Evolutionary conservation across 2,329 filamentous ascomycete species (phyloP), one percentile per base, ranked within the genome.

Genomic region (Huntiella bhutanensis): DNA sequence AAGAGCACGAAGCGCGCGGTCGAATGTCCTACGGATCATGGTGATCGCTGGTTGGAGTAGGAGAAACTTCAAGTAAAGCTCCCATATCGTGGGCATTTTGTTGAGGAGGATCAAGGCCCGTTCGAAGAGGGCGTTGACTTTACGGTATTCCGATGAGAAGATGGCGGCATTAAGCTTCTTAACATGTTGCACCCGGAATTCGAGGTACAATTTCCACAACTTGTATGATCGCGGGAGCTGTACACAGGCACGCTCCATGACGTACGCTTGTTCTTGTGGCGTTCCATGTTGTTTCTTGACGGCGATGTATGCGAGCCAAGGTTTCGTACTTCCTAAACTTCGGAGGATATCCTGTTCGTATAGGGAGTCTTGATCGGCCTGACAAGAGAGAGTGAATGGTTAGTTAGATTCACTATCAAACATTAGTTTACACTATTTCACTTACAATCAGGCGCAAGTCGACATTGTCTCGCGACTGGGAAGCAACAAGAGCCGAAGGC

Each of bases 41-140:
- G 88, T 95, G 51, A 98, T 77, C 46, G 92, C 67, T n/a, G 91
- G 91, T 60, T 98, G 91, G 57, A 82, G 77, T 58, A 88, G 76
- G 49, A 98, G 69, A 58, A 98, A 96, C 42, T 73, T 73, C 51
- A 98, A 76, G 60, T 95, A 98, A 77, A 96, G 84, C 60, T 95
- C 87, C 92, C 91, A 98, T 58, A 98, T 91, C 54, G 77, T 75
- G 17, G 92, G 91, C 91, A 98, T 98, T 65, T 98, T 98, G 65
- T 98, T 95, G 51, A 98, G 73, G 36, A 98, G 70, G 49, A 95
- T 83, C 44, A 98, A 67, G 3, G 91, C 87, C 54, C 84, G 75
- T 64, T 98, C 91, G 59, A 94, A 98, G 36, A 96, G 75, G 46
- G 83, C 73, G 60, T 98, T 98, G 59, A 96, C 86, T 63, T 96